Conservation (phyloP, 495 filamentous ascomycete genomes). For the Elasticomyces elasticus region DNA sequence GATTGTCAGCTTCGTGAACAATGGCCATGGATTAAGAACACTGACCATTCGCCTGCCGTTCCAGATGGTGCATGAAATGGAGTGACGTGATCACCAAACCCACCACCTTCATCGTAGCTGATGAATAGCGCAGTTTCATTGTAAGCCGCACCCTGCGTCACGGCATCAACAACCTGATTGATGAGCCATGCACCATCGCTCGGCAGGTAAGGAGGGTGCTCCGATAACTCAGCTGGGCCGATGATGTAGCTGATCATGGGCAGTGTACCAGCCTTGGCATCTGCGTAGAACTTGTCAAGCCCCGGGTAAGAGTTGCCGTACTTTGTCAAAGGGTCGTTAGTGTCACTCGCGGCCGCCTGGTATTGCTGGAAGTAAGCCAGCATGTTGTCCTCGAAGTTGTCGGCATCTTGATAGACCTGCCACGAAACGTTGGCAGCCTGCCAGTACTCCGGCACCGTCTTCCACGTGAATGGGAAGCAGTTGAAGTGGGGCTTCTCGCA, state of each 20-base stretch:
- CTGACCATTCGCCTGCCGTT: conserved; percentile 42
- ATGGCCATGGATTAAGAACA: too few species aligned
- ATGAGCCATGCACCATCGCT: conserved; percentile 47
- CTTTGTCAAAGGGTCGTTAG: conserved; percentile 28
- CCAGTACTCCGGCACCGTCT: conserved; percentile 43
- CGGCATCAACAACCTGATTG: conserved; percentile 43
- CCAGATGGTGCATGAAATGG: conserved; percentile 43
- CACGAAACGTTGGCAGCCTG: conserved; percentile 42
- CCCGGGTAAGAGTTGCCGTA: conserved; percentile 37
- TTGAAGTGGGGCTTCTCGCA: conserved; percentile 38
- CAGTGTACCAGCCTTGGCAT: conserved; percentile 41
- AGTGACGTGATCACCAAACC: conserved; percentile 44
- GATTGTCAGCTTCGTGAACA: neutral
- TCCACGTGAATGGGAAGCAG: conserved; percentile 47
- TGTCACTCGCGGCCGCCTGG: conserved; percentile 33
- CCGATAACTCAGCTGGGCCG: conserved; percentile 41
- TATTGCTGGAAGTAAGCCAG: conserved; percentile 44
- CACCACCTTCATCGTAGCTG: conserved; percentile 46
- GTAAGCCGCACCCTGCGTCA: conserved; percentile 41
- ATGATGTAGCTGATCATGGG: conserved; percentile 45
- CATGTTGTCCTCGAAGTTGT: conserved; percentile 49
- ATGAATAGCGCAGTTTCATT: conserved; percentile 42
- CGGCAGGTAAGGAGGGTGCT: conserved; percentile 44
- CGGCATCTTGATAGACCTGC: conserved; percentile 43
- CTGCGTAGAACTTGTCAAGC: conserved; percentile 41